Percentiles rank a stretch among this genome's conserved stretches.
Conservation (phyloP, 345 rosid species). For the Aurinia saxatilis region DNA sequence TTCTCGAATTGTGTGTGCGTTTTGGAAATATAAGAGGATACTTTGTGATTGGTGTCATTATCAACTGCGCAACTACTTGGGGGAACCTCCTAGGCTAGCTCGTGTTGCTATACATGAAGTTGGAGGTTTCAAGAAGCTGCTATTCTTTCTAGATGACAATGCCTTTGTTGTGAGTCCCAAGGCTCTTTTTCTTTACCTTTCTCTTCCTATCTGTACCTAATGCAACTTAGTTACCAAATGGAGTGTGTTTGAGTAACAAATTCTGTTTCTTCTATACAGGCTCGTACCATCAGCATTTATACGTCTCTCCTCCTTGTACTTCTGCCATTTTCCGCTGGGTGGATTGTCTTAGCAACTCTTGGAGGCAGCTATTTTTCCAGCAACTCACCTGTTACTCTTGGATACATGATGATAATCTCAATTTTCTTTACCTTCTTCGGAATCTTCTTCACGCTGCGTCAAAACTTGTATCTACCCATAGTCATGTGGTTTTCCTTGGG, state of each 20-base stretch:
- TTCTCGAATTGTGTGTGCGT: neutral
- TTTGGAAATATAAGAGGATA: neutral
- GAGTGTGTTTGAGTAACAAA: neutral
- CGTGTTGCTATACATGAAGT: neutral
- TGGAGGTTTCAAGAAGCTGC: conserved; percentile 5
- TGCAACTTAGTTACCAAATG: no score
- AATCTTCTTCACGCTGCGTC: neutral
- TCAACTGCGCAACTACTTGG: neutral
- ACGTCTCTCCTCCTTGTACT: neutral
- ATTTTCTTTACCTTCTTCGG: neutral
- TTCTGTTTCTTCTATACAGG: neutral
- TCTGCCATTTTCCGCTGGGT: conserved; percentile 12
- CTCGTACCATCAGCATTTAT: neutral
- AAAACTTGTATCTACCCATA: neutral
- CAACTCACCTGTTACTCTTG: neutral
- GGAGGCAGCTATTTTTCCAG: neutral
- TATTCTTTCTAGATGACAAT: no score
- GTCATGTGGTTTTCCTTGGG: neutral
- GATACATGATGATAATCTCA: neutral
- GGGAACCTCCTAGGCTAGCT: neutral
- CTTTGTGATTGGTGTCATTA: conserved; percentile 9
- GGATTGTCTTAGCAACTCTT: neutral
- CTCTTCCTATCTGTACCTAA: no score
- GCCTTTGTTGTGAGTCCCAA: conserved; percentile 11
- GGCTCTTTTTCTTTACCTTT: neutral